Base-by-base conservation (phyloP, 2,329 filamentous ascomycete genomes). In the Eurotiales sp. region DNA sequence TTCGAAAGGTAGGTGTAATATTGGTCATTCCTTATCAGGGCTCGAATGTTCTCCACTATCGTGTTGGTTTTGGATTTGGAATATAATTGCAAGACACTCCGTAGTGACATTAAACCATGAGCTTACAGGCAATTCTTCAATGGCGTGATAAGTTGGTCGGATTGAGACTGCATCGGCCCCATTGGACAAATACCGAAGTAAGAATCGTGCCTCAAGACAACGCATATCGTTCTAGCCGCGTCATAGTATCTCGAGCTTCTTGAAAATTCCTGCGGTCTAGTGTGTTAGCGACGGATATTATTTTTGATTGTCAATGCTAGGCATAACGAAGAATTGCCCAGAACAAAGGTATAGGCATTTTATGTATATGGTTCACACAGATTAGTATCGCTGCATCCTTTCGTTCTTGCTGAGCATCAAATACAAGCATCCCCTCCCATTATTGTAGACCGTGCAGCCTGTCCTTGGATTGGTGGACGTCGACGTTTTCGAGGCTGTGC, bases 331-430 rank as follows among this genome's bases (percentile, higher is more conserved):
- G 53, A 48, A 37, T 15, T 37, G 11, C 46, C 45, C 43, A 64
- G 59, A 51, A 65, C 50, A 51, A 64, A 67, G 11, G 53, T 37
- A 17, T 49, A 49, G 3, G 22, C n/a, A 12, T 51, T 52, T 12
- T 39, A 34, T 15, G n/a, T 27, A 50, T 64, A 66, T 2, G 41
- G 30, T 7, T 40, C 17, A 22, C 65, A 68, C 11, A 58, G 55
- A 17, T 47, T 46, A 7, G 41, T 34, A 6, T 53, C 37, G 11
- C 52, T 57, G 42, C 65, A 68, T 25, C 48, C 53, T 30, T 66
- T 66, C 54, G 60, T 65, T 8, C 51, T 60, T n/a, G 57, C 55
- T 46, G 56, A 56, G 43, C 65, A 68, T 44, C 56, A 59, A 14
- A 59, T 21, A 48, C 65, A 68, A 14, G 63, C 56, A 21, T 64